Evolutionary conservation across 2,329 filamentous ascomycete genomes (phyloP).

Genomic region (Metarhizium brunneum): DNA sequence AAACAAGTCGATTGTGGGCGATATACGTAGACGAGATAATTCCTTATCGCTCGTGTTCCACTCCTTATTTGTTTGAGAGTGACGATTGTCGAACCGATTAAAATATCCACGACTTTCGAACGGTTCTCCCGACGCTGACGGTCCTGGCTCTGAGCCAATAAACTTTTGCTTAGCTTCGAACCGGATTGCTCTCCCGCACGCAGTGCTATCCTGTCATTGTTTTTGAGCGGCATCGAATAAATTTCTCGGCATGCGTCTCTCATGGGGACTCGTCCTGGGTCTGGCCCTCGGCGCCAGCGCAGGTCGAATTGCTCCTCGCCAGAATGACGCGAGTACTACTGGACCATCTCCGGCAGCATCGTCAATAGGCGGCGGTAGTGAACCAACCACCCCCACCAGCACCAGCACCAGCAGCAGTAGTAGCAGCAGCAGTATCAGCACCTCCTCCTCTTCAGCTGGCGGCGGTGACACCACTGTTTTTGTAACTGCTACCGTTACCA

Average conservation of each 20-base stretch:
- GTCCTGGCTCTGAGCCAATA: neutral
- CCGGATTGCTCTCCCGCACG: neutral
- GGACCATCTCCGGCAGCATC: neutral
- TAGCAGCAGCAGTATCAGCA: neutral
- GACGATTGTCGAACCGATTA: neutral
- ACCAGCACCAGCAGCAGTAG: conserved; percentile 9
- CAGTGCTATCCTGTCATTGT: neutral
- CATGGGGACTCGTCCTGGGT: conserved; percentile 13
- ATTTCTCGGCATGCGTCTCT: conserved; percentile 13
- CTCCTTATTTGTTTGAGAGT: neutral
- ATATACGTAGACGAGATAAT: neutral
- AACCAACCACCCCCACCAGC: neutral
- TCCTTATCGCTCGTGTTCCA: neutral
- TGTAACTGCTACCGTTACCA: conserved; percentile 22
- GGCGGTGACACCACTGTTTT: conserved; percentile 19
- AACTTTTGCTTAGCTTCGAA: neutral
- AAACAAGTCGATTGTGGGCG: neutral
- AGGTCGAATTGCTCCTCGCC: conserved; percentile 2
- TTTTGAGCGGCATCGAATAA: neutral
- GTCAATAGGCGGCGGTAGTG: neutral
- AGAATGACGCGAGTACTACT: neutral
- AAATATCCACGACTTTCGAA: neutral
- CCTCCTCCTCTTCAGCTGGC: neutral
- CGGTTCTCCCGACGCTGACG: neutral
- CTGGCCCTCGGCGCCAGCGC: conserved; percentile 13